These are phyloP conservation scores for Coemansia sp. DNA, from an alignment of 192 early-diverging fungal genomes.

Conservation along the genomic window DNA sequence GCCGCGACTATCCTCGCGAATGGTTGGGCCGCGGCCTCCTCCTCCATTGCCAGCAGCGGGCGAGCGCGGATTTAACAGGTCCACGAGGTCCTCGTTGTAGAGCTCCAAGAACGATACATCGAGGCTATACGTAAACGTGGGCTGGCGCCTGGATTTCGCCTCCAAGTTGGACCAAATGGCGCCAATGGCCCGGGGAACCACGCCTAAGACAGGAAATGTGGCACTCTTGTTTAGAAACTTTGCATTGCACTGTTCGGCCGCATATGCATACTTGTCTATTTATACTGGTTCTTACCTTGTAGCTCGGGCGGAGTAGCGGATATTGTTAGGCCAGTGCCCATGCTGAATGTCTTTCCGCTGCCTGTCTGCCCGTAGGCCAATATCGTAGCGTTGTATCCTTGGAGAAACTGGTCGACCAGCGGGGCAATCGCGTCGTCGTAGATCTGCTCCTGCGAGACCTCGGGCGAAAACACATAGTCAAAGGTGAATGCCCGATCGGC, in stretches of 20 bases:
- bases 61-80: slow-evolving; percentile 66
- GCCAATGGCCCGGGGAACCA: slow-evolving; percentile 47
- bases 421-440: slow-evolving; percentile 60
- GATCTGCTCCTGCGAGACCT: slow-evolving; percentile 67
- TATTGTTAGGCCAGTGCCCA: slow-evolving; percentile 74
- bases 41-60: slow-evolving; percentile 28
- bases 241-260: slow-evolving; percentile 43
- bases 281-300: slow-evolving; percentile 65
- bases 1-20: slow-evolving; percentile 87
- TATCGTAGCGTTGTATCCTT: slow-evolving; percentile 93
- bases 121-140: slow-evolving; percentile 36
- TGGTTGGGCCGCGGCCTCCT: slow-evolving; percentile 60
- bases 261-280: slow-evolving; percentile 18
- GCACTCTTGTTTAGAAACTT: neutral
- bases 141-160: slow-evolving; percentile 1
- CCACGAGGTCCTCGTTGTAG: slow-evolving; percentile 96
- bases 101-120: slow-evolving; percentile 92
- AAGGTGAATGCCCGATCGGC: slow-evolving; percentile 63
- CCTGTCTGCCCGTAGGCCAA: slow-evolving; percentile 81
- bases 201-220: slow-evolving; percentile 14
- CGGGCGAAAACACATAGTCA: slow-evolving; percentile 75
- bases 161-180: slow-evolving; percentile 43
- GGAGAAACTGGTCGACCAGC: slow-evolving; percentile 62
- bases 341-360: slow-evolving; percentile 94
- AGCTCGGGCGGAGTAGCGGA: slow-evolving; percentile 7